phyloP scores from a whole-genome alignment of 768 basidiomycete species.

The Termitomyces sp. region DNA sequence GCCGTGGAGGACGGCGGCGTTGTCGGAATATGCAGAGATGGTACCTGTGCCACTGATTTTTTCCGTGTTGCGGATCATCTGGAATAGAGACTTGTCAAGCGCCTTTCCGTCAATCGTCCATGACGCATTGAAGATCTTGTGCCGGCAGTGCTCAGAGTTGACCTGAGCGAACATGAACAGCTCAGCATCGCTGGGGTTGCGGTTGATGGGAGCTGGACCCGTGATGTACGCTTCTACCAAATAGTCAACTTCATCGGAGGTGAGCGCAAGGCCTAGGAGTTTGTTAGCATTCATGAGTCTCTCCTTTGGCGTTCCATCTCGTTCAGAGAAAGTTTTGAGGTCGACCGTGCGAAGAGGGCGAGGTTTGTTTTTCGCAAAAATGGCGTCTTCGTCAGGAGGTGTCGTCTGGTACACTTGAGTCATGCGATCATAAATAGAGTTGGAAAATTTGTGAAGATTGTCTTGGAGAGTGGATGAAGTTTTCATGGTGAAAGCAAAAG shows the following conservation, averaged over 20 bases:
- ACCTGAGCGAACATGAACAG: slow-evolving; percentile 99
- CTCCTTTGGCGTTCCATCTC: slow-evolving; percentile 42
- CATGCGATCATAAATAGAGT: slow-evolving; percentile 93
- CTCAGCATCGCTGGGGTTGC: slow-evolving; percentile 95
- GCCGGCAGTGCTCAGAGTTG: slow-evolving; percentile 99
- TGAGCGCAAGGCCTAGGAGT: slow-evolving; percentile 85
- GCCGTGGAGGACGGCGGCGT: slow-evolving; percentile 91
- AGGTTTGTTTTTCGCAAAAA: slow-evolving; percentile 61
- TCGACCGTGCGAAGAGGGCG: slow-evolving; percentile 17
- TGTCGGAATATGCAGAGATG: slow-evolving; percentile 96
- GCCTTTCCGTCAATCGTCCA: slow-evolving; percentile 82
- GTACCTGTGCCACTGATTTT: slow-evolving; percentile 69
- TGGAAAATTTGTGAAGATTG: slow-evolving; percentile 51
- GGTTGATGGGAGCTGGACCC: slow-evolving; percentile 57
- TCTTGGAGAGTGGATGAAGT: slow-evolving; percentile 35
- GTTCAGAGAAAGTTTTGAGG: slow-evolving; percentile 42
- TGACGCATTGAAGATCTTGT: slow-evolving; percentile 98
- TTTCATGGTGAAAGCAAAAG: slow-evolving; percentile 53
- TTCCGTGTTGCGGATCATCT: slow-evolving; percentile 98
- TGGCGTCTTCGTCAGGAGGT: slow-evolving; percentile 48
- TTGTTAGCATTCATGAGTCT: slow-evolving; percentile 75
- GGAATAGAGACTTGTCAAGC: slow-evolving; percentile 75
- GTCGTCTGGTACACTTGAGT: slow-evolving; percentile 71
- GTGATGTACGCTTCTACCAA: slow-evolving; percentile 84
- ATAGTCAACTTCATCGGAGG: slow-evolving; percentile 87